phyloP scores from a whole-genome alignment of 2,329 filamentous ascomycete genomes.

The Lasiodiplodia theobromae region DNA sequence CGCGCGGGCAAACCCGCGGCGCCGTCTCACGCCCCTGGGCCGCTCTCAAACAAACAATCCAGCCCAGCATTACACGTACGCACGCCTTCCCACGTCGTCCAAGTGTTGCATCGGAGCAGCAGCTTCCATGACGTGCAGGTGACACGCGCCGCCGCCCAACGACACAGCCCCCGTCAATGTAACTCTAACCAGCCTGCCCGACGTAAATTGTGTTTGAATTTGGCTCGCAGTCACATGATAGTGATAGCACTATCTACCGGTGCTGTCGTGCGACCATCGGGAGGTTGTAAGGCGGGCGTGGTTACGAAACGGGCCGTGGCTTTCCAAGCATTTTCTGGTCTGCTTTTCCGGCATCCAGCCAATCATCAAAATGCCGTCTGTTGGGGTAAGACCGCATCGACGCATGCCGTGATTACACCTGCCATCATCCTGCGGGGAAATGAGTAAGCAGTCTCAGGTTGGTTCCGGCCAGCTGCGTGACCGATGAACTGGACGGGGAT shows the following conservation, averaged over 20 bases:
- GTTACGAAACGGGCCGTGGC: neutral
- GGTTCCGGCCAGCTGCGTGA: neutral
- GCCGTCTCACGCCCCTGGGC: neutral
- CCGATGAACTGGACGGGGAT: neutral
- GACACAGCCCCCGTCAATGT: conserved; percentile 18
- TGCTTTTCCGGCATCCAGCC: neutral
- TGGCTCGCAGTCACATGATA: conserved; percentile 4
- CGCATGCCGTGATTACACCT: neutral
- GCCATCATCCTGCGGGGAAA: neutral
- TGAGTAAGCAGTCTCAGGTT: neutral
- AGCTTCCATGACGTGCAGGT: conserved; percentile 18
- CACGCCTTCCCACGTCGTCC: conserved; percentile 8
- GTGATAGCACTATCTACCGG: neutral
- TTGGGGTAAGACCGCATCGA: neutral
- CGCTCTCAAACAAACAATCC: conserved; percentile 23
- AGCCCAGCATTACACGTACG: conserved; percentile 10
- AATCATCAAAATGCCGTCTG: neutral
- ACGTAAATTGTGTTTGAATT: neutral
- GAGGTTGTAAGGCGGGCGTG: neutral
- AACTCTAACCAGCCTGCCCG: conserved; percentile 1
- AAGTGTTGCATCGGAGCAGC: conserved; percentile 18
- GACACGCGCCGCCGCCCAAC: conserved; percentile 1
- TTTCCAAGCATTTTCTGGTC: neutral
- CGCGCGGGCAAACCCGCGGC: conserved; percentile 15
- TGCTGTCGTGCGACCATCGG: neutral